Base-by-base conservation (phyloP, 2,329 filamentous ascomycete species). In the Periconia sp. region DNA sequence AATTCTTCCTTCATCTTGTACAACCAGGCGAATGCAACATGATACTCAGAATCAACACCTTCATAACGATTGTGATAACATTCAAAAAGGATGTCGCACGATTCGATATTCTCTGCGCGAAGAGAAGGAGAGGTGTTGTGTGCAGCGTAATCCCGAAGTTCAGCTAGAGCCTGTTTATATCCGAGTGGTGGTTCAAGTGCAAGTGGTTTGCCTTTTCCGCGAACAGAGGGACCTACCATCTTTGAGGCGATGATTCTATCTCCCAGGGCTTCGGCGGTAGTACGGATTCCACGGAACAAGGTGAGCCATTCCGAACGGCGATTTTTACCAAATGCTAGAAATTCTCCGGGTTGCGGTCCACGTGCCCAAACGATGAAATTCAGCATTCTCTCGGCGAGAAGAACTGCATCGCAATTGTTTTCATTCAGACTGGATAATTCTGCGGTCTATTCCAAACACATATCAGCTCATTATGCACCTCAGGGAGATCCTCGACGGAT, bases 211-310 rank as follows among this genome's bases (percentile, higher is more conserved):
- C 27, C 33, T 45, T 58, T 59, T 17, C 33, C 23, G 20, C 45
- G 43, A 7, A 47, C n/a, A 18, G 50, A 46, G 5, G 59, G 56
- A 2, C 46, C 53, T 50, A 57, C 41, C 10, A 54, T 57, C 30
- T 55, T 58, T 27, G 23, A 27, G 2, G 41, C 41, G 17, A 61
- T 61, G 13, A 47, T 11, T 7, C 49, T 23, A 1, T 49, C 31
- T 11, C 20, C 49, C 8, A 63, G n/a, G 10, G 53, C 57, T 11
- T 58, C 37, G 2, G 56, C 42, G n/a, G 63, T 70, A 1, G 62
- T 65, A 19, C 62, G 58, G 3, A 70, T 61, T 1, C 65, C 67
- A 31, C 64, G 61, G 19, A 70, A 69, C 63, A 70, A 65, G 40
- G 64, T 45, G n/a, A 70, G 57, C 65, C 65, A 70, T 23, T 70